A percentile compares a stretch with the other conserved stretches of the same genome.
These are phyloP conservation scores for Scenedesmus sp. DNA, from an alignment of 163 green algal species.

Conservation along the genomic window DNA sequence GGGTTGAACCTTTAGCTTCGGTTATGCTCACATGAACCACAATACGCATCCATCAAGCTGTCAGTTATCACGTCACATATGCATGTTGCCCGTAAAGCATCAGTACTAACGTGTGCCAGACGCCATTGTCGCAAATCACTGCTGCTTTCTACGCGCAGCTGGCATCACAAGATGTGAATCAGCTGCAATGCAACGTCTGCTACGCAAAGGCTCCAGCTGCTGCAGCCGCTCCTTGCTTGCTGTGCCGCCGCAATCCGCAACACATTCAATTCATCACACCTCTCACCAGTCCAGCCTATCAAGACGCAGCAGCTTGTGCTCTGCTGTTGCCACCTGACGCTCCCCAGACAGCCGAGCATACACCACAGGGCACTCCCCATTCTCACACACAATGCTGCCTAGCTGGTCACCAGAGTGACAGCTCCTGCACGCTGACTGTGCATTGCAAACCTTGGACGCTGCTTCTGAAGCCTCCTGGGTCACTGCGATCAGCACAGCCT, in stretches of 20 bases:
- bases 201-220: no score
- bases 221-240: no score
- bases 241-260: background rate
- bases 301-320: slow-evolving; percentile 40
- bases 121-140: no score
- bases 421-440: slow-evolving; percentile 55
- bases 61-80: no score
- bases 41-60: no score
- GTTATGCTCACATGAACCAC: no score
- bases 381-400: slow-evolving; percentile 75
- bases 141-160: no score
- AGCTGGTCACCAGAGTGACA: slow-evolving; percentile 75
- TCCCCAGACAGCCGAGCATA: slow-evolving; percentile 60
- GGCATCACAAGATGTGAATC: no score
- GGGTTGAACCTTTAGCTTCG: no score
- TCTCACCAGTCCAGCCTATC: slow-evolving; percentile 51
- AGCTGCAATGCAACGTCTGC: no score
- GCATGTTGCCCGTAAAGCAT: no score
- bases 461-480: slow-evolving; percentile 36
- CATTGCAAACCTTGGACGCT: background rate
- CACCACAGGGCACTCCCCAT: slow-evolving; percentile 77
- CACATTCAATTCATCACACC: background rate
- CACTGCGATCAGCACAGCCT: slow-evolving; percentile 36
- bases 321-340: background rate
- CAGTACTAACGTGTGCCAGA: no score